phyloP scores from a whole-genome alignment of 176 grass and related monocot genomes.

The Triticum urartu region DNA sequence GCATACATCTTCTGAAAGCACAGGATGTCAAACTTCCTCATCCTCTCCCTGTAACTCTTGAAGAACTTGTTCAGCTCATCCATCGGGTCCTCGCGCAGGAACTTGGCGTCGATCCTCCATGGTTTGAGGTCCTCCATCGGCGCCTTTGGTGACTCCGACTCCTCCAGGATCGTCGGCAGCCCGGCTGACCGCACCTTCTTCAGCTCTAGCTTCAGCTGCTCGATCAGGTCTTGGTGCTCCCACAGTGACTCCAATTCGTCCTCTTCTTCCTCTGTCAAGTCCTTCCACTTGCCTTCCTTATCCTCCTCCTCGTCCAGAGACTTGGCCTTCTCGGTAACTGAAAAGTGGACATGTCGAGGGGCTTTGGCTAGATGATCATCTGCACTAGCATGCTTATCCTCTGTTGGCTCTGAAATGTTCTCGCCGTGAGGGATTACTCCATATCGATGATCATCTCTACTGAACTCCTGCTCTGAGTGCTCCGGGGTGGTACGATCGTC shows the following conservation, averaged over 20 bases:
- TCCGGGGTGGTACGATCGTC: neutral
- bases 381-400: neutral
- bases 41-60: slow-evolving; percentile 92
- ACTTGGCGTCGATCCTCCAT: slow-evolving; percentile 81
- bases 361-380: slow-evolving; percentile 20
- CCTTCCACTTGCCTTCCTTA: slow-evolving; percentile 43
- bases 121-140: slow-evolving; percentile 80
- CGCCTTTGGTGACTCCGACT: slow-evolving; percentile 72
- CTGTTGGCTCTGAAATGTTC: neutral
- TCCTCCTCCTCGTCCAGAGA: slow-evolving; percentile 24
- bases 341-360: slow-evolving; percentile 36
- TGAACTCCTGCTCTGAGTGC: slow-evolving; percentile 23
- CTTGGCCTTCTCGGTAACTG: slow-evolving; percentile 30
- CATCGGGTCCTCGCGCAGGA: slow-evolving; percentile 75
- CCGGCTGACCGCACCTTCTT: slow-evolving; percentile 68
- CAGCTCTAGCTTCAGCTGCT: slow-evolving; percentile 91
- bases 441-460: slow-evolving; percentile 2
- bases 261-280: slow-evolving; percentile 70
- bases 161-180: slow-evolving; percentile 84
- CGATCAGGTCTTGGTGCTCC: slow-evolving; percentile 95
- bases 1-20: slow-evolving; percentile 96
- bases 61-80: slow-evolving; percentile 97
- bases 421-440: neutral
- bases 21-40: slow-evolving; percentile 94
- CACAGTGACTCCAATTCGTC: slow-evolving; percentile 89